Percentiles rank a stretch among this genome's conserved stretches.
Evolutionary conservation across 495 filamentous ascomycete genomes (phyloP).

Genomic region (Neurospora discreta): DNA sequence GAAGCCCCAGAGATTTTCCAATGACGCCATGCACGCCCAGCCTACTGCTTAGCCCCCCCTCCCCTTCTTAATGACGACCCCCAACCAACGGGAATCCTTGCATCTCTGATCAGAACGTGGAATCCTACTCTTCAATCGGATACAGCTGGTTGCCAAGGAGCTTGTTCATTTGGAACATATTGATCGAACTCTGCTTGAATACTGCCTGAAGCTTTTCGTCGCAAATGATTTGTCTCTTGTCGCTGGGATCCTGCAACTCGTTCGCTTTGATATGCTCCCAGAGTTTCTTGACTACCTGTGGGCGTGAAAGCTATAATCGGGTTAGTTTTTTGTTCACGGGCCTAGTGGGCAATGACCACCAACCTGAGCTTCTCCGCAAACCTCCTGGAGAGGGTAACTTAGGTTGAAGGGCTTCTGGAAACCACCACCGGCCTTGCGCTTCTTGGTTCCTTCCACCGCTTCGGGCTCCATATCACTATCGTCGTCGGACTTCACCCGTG

Average conservation of each 20-base stretch:
- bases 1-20: slow-evolving; percentile 4
- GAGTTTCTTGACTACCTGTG: slow-evolving; percentile 88
- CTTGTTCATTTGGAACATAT: slow-evolving; percentile 98
- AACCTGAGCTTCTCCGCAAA: slow-evolving; percentile 52
- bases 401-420: slow-evolving; percentile 44
- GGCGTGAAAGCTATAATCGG: slow-evolving; percentile 61
- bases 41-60: not conserved
- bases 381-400: slow-evolving; percentile 33
- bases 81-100: not conserved
- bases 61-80: no score
- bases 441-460: slow-evolving; percentile 39
- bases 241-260: slow-evolving; percentile 78
- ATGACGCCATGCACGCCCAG: slow-evolving; percentile 21
- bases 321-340: slow-evolving; percentile 5
- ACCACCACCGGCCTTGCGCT: slow-evolving; percentile 39
- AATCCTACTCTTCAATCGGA: slow-evolving; percentile 26
- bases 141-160: slow-evolving; percentile 45
- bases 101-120: not conserved
- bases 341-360: slow-evolving; percentile 7
- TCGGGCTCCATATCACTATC: slow-evolving; percentile 63
- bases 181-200: slow-evolving; percentile 80
- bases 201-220: slow-evolving; percentile 83
- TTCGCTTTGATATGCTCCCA: slow-evolving; percentile 88
- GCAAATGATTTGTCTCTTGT: slow-evolving; percentile 84
- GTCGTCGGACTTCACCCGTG: slow-evolving; percentile 64